Evolutionary conservation across 495 filamentous ascomycete species (phyloP).

Genomic region (Hyaloscypha finlandica): DNA sequence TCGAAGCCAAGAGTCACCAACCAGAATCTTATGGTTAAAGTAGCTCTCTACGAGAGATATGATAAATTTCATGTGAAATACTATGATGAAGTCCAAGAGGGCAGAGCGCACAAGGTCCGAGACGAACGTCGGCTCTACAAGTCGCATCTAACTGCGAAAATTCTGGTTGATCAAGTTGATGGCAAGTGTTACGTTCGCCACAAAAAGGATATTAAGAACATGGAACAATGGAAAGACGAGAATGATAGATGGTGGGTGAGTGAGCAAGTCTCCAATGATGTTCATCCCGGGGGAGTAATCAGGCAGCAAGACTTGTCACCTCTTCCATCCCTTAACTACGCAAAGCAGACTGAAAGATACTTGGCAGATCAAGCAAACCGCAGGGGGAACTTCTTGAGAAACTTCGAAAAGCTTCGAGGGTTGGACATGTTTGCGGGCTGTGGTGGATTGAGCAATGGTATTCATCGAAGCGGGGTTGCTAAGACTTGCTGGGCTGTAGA

Average conservation of each 20-base stretch:
- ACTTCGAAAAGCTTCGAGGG: slow-evolving; percentile 5
- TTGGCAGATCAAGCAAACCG: neutral
- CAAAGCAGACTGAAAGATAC: neutral
- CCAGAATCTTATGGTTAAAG: neutral
- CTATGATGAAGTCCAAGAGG: neutral
- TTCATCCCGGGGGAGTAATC: neutral
- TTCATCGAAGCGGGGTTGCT: slow-evolving; percentile 11
- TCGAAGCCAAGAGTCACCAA: too few species aligned
- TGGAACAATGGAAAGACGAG: slow-evolving; percentile 8
- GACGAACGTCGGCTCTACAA: slow-evolving; percentile 16
- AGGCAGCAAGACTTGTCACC: neutral
- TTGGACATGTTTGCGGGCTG: slow-evolving; percentile 18
- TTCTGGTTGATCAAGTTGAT: slow-evolving; percentile 3
- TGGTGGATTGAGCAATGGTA: slow-evolving; percentile 13
- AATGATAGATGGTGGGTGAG: slow-evolving; percentile 16
- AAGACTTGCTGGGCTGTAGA: slow-evolving; percentile 17
- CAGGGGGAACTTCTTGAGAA: neutral
- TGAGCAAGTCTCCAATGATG: neutral
- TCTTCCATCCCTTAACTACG: neutral
- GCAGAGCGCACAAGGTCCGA: neutral
- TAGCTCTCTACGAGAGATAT: slow-evolving; percentile 13
- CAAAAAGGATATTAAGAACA: slow-evolving; percentile 4
- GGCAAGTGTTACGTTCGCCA: slow-evolving; percentile 22
- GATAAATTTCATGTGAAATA: neutral
- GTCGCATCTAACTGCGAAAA: neutral